Conservation (phyloP, 2,329 filamentous ascomycete species). For the Aphanocladium album region DNA sequence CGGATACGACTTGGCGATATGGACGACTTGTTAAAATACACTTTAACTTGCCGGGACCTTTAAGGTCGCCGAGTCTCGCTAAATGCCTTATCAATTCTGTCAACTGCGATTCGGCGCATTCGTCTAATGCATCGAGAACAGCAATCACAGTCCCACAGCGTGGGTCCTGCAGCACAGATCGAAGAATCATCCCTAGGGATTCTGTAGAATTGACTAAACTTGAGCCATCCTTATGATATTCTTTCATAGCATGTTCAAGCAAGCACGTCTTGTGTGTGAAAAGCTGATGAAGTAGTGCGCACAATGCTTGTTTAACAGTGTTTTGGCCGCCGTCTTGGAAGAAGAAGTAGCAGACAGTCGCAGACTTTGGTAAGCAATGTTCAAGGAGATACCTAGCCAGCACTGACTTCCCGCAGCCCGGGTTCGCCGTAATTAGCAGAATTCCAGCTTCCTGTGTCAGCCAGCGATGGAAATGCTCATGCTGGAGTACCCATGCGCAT, state of each 20-base stretch:
- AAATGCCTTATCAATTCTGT: too few species aligned
- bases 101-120: slow-evolving; percentile 27
- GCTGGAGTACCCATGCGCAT: slow-evolving; percentile 29
- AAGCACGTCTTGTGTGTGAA: slow-evolving; percentile 26
- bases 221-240: slow-evolving; percentile 22
- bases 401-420: slow-evolving; percentile 35
- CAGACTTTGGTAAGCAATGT: slow-evolving; percentile 17
- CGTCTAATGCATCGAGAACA: slow-evolving; percentile 37
- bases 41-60: slow-evolving; percentile 22
- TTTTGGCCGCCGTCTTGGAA: slow-evolving; percentile 37
- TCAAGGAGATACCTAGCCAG: slow-evolving; percentile 31
- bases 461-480: slow-evolving; percentile 27
- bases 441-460: slow-evolving; percentile 21
- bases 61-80: slow-evolving; percentile 18
- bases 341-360: slow-evolving; percentile 38
- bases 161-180: slow-evolving; percentile 21
- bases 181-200: slow-evolving; percentile 24
- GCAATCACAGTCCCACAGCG: slow-evolving; percentile 26
- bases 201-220: slow-evolving; percentile 16
- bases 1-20: slow-evolving; percentile 24
- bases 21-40: slow-evolving; percentile 33
- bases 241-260: slow-evolving; percentile 27
- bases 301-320: slow-evolving; percentile 30
- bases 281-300: slow-evolving; percentile 36
- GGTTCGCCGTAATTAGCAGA: slow-evolving; percentile 33